A percentile compares a stretch with the other conserved stretches of the same genome.
Conservation (phyloP, 257 asterid species). For the Parsonsia alboflavescens region DNA sequence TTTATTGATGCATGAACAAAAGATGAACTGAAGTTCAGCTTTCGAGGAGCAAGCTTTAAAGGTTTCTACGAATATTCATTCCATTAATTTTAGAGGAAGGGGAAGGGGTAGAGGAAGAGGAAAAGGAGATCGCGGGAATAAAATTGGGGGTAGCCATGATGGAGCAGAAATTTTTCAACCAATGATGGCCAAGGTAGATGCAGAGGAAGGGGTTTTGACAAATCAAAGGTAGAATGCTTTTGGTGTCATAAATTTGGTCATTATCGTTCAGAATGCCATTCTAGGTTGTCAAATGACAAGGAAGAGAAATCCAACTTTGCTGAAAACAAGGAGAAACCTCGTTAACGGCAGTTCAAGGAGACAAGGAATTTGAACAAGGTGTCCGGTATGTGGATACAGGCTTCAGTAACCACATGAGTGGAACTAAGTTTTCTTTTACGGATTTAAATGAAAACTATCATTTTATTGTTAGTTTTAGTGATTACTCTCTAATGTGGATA, state of each 20-base stretch:
- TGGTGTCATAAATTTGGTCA: too few species aligned
- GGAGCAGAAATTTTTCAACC: too few species aligned
- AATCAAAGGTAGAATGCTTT: too few species aligned
- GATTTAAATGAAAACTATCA: neutral
- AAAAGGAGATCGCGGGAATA: too few species aligned
- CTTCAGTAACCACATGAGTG: constrained; percentile 15
- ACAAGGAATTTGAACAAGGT: neutral
- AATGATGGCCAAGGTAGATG: too few species aligned
- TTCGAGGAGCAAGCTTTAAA: too few species aligned
- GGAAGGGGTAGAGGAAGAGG: neutral
- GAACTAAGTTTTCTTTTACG: neutral
- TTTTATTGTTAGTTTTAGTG: constrained; percentile 11
- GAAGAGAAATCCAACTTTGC: constrained; percentile 9
- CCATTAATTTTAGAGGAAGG: neutral
- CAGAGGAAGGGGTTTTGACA: too few species aligned
- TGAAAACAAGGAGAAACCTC: neutral
- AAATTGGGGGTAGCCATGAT: too few species aligned
- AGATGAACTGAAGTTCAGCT: too few species aligned
- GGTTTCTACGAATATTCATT: neutral
- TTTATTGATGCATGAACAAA: too few species aligned
- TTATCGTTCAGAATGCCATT: too few species aligned
- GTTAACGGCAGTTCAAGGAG: constrained; percentile 5
- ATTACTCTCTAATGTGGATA: neutral
- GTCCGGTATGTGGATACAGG: constrained; percentile 18
- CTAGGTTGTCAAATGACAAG: too few species aligned